phyloP scores from a whole-genome alignment of 2,329 filamentous ascomycete genomes.

The Aspergillus sp. region DNA sequence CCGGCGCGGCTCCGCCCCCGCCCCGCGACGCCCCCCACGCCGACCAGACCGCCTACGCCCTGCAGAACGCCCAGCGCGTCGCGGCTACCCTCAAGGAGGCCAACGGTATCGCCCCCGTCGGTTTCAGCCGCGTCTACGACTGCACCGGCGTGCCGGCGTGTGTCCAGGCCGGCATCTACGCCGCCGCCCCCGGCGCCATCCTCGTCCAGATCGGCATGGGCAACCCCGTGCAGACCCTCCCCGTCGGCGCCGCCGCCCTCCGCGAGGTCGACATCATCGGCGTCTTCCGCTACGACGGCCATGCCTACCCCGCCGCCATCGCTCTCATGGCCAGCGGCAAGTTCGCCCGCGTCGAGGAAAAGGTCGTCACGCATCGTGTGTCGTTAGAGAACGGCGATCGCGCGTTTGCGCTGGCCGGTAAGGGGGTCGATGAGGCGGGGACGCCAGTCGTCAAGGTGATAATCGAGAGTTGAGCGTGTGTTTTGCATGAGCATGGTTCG shows the following conservation, averaged over 20 bases:
- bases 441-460: conserved; percentile 55
- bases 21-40: conserved; percentile 30
- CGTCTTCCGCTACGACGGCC: conserved; percentile 55
- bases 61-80: conserved; percentile 36
- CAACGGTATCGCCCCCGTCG: conserved; percentile 22
- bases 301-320: conserved; percentile 56
- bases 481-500: neutral
- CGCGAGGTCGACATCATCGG: conserved; percentile 58
- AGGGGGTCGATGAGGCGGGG: conserved; percentile 51
- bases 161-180: conserved; percentile 47
- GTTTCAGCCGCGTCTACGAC: conserved; percentile 46
- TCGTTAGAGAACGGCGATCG: conserved; percentile 49
- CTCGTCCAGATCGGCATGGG: conserved; percentile 59
- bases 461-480: conserved; percentile 33
- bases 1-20: conserved; percentile 27
- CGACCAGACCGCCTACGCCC: conserved; percentile 32
- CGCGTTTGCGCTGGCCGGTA: conserved; percentile 52
- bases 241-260: conserved; percentile 54
- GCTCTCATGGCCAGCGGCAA: conserved; percentile 51
- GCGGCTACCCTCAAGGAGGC: conserved; percentile 31
- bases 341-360: conserved; percentile 48
- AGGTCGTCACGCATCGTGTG: conserved; percentile 55
- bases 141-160: conserved; percentile 47
- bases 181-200: conserved; percentile 49
- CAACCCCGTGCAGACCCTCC: conserved; percentile 54